Evolutionary conservation across 768 basidiomycete species (phyloP), one percentile per base, ranked within the genome.

Genomic region (Exsudoporus frostii): DNA sequence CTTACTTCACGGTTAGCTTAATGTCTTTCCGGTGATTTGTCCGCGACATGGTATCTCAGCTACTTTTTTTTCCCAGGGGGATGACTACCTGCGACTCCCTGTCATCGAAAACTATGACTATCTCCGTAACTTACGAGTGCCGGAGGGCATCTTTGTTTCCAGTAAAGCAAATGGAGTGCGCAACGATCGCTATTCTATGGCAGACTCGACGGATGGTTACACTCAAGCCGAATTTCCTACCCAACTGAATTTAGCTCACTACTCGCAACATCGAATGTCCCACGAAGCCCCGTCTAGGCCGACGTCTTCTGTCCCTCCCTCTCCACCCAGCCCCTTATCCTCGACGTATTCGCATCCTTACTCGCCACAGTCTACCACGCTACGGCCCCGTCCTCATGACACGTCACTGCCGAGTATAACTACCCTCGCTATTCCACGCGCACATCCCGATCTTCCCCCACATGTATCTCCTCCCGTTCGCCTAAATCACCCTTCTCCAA

Each of bases 91-190:
- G 9, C 78, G 79, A 33, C 76, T 92, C 25, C 89, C 90, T 17
- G 81, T 86, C 29, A 76, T 90, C 45, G 87, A 90, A 54, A 78
- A 81, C 61, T 90, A 89, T 58, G 82, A 88, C 32, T 85, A 88
- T 64, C 79, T 92, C 53, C 81, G 84, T 51, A 76, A 72, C 54
- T 75, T 92, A 51, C 78, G 77, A 19, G 82, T 88, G 27, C 88
- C 88, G 5, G 79, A 79, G 51, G 85, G 86, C 4, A 72, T 90
- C n/a, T 90, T 87, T 64, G 74, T 81, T 39, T 88, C 86, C 55
- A 86, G 83, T 63, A 88, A 88, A 70, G 68, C 79, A 42, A 71
- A 57, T 15, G 76, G 71, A 3, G 40, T 65, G 10, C 60, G 67
- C 29, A 67, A 38, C 22, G 67, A 71, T 38, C 67, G 56, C 8